Evolutionary conservation across 192 early-diverging fungal species (phyloP), one percentile per base, ranked within the genome.

Genomic region (Spizellomyces punctatus): DNA sequence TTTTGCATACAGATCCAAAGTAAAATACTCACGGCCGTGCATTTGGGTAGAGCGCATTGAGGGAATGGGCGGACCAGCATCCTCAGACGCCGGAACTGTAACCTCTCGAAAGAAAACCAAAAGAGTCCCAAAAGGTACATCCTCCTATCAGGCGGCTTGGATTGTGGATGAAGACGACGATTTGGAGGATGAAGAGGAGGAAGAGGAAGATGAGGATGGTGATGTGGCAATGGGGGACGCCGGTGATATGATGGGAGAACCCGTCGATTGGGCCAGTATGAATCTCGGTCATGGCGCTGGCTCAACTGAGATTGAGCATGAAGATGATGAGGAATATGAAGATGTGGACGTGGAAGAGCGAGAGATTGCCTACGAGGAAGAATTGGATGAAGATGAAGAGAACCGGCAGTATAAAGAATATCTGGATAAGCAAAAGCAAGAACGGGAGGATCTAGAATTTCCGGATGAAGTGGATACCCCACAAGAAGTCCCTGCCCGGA

Each of bases 381-480:
- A 82, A 22, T 80, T 81, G 67, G 77, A 87, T 65, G 76, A 77
- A 59, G 76, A 72, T 58, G 58, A 77, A 49, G 67, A 62, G 55
- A 43, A 63, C 49, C 55, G 58, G 67, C 78, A 82, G 56, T 77
- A 73, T 47, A n/a, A 42, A 0, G 89, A 88, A 48, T 91, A 89
- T 70, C 74, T 93, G 41, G 81, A 82, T 46, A 77, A 81, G 47
- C 89, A 92, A 65, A 78, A 89, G 64, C 78, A 86, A 58, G 81
- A 85, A 63, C 89, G 85, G n/a, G 89, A 93, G 47, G 91, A 99
- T 72, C 68, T 83, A 58, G 86, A 95, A 72, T 98, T 97, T 81
- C 97, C 97, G 7, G 97, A 99, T 76, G 97, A 99, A 79, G 88
- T 98, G 22, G 95, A 99, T 64, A 98, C 97, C 36, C 97, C 97